Base-by-base conservation (phyloP, 2,329 filamentous ascomycete genomes). In the Fusarium citri region DNA sequence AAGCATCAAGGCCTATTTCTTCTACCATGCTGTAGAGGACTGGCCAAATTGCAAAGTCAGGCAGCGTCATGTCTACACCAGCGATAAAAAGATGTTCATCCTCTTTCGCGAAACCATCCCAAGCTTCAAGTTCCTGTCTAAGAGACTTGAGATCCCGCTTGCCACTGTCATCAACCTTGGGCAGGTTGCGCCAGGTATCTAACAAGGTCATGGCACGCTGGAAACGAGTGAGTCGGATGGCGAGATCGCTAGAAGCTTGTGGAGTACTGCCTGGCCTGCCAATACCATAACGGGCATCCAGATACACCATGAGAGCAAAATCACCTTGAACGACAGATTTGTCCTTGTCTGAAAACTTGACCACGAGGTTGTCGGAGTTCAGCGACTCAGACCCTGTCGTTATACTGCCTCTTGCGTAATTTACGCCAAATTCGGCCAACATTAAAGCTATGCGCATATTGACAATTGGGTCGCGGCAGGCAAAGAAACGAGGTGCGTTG, bases 11-110 rank as follows among this genome's bases (percentile, higher is more conserved):
- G 3, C 78, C 81, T 58, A 76, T 76, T 22, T 78, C 76, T 16
- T 76, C 65, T 11, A 81, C 75, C 22, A 88, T 79, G 31, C 80
- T 80, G 60, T 87, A 78, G 62, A 90, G 70, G 16, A 88, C 80
- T 1, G 88, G 87, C 85, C 86, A 89, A 6, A 89, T 74, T 1
- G 85, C 86, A 73, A 84, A 90, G 75, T 90, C 88, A 0, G 84
- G 83, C 3, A 89, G 73, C 3, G 80, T 79, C 1, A 83, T 71
- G 1, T 61, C 67, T 5, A 74, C 59, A 1, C 84, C 85, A 0
- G 84, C 83, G 22, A 88, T 82, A 72, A 83, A 88, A 15, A 80
- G 79, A 4, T 40, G 56, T 9, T 81, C 80, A 8, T 49, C 16
- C 23, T 72, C 75, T 0, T 61, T 59, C 0, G 76, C 77, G 46